A percentile compares a stretch with the other conserved stretches of the same genome.
phyloP scores from a whole-genome alignment of 2,329 filamentous ascomycete genomes.

The Dendryphion nanum region DNA sequence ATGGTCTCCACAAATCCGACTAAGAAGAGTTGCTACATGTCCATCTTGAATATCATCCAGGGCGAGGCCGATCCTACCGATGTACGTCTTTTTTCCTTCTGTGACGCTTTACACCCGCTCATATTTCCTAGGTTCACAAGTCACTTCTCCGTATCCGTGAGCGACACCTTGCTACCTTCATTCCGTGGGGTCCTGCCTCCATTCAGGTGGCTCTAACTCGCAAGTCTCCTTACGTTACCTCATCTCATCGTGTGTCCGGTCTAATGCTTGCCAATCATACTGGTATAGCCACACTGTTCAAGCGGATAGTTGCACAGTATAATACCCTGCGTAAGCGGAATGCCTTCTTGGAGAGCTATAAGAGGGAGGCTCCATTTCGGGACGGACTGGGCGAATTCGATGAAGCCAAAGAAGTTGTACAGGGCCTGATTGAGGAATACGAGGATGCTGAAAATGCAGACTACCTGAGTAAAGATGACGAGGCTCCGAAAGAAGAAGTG shows the following conservation, averaged over 20 bases:
- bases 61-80: conserved; percentile 97
- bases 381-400: conserved; percentile 95
- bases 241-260: conserved; percentile 90
- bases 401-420: conserved; percentile 86
- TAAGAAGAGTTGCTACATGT: conserved; percentile 99
- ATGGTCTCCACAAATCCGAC: conserved; percentile 96
- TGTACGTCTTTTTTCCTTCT: conserved; percentile 50
- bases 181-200: conserved; percentile 95
- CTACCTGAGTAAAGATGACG: conserved; percentile 76
- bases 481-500: conserved; percentile 39
- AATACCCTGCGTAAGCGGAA: conserved; percentile 94
- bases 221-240: conserved; percentile 92
- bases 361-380: conserved; percentile 89
- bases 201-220: conserved; percentile 97
- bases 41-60: conserved; percentile 97
- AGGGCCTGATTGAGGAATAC: conserved; percentile 89
- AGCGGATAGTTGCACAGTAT: conserved; percentile 88
- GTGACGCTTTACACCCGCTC: conserved; percentile 6
- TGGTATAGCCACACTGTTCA: conserved; percentile 94
- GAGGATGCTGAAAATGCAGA: conserved; percentile 90
- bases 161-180: conserved; percentile 89
- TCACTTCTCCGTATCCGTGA: conserved; percentile 94
- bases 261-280: conserved; percentile 99
- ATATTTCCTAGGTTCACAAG: conserved; percentile 70
- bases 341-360: conserved; percentile 94